Percentiles rank a stretch among this genome's conserved stretches.
Conservation (phyloP, 345 rosid genomes). For the Salix viminalis region DNA sequence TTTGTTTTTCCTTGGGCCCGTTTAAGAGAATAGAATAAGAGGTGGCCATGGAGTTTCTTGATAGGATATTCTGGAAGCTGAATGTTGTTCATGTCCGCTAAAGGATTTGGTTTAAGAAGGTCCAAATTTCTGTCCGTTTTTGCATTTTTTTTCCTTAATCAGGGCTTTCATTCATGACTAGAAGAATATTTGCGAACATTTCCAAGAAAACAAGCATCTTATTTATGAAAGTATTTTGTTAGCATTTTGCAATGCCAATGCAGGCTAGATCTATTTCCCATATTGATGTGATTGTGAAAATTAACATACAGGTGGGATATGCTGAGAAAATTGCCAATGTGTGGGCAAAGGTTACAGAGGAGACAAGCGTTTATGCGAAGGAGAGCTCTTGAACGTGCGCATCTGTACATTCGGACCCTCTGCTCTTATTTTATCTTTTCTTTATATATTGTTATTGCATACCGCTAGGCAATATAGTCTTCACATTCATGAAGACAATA, state of each 20-base stretch:
- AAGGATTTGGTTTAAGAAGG: too few relatives aligned
- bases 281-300: background rate
- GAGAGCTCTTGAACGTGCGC: constrained; percentile 32
- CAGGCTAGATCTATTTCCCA: background rate
- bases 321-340: constrained; percentile 90
- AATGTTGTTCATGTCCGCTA: too few relatives aligned
- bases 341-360: constrained; percentile 88
- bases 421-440: constrained; percentile 6
- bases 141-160: too few relatives aligned
- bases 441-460: constrained; percentile 7
- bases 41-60: too few relatives aligned
- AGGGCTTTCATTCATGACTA: too few relatives aligned
- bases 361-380: constrained; percentile 63
- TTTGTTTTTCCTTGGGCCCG: too few relatives aligned
- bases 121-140: too few relatives aligned
- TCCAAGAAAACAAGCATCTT: background rate
- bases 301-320: constrained; percentile 68
- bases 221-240: too few relatives aligned
- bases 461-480: background rate
- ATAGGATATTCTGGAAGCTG: too few relatives aligned
- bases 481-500: constrained; percentile 6
- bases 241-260: too few relatives aligned
- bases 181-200: too few relatives aligned
- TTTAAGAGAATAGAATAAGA: too few relatives aligned
- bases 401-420: constrained; percentile 41